phyloP scores from a whole-genome alignment of 2,329 filamentous ascomycete genomes.

The Zalaria obscura region DNA sequence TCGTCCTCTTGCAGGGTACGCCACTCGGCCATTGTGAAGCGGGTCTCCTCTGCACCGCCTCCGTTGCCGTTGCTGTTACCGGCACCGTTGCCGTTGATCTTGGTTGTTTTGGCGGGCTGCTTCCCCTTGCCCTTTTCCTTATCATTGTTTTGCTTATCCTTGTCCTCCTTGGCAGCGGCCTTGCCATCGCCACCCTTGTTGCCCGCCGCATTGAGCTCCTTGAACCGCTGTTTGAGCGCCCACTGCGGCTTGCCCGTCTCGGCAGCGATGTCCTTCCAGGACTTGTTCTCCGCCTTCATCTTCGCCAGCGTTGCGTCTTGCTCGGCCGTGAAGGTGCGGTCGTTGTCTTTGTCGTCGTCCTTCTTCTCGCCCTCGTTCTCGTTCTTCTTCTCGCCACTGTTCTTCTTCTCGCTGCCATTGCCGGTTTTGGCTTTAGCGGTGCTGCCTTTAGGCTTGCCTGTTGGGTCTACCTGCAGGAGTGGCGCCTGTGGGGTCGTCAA shows the following conservation, averaged over 20 bases:
- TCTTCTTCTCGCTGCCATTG: background rate
- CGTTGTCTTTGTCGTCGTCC: background rate
- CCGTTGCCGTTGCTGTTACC: constrained; percentile 10
- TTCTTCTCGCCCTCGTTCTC: constrained; percentile 1
- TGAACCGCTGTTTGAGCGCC: constrained; percentile 16
- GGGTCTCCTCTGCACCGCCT: constrained; percentile 4
- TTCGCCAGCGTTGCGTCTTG: constrained; percentile 26
- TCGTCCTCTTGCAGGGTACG: constrained; percentile 16
- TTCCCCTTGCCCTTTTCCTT: constrained; percentile 4
- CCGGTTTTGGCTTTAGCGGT: background rate
- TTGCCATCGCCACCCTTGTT: constrained; percentile 1
- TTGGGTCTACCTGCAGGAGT: background rate
- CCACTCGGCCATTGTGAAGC: background rate
- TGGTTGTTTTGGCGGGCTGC: background rate
- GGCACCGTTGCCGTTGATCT: constrained; percentile 2
- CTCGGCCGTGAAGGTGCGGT: constrained; percentile 18
- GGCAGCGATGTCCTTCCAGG: constrained; percentile 18
- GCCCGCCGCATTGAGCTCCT: constrained; percentile 19
- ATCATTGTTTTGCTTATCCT: constrained; percentile 6
- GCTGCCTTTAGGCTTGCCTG: background rate
- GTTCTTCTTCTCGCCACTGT: background rate
- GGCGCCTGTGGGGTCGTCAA: background rate
- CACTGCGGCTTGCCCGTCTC: constrained; percentile 15
- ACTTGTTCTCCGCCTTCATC: constrained; percentile 16
- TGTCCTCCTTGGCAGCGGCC: background rate